Percentiles rank a stretch among this genome's conserved stretches.
phyloP scores from a whole-genome alignment of 2,329 filamentous ascomycete genomes.

The Alternaria angustiovoidea region DNA sequence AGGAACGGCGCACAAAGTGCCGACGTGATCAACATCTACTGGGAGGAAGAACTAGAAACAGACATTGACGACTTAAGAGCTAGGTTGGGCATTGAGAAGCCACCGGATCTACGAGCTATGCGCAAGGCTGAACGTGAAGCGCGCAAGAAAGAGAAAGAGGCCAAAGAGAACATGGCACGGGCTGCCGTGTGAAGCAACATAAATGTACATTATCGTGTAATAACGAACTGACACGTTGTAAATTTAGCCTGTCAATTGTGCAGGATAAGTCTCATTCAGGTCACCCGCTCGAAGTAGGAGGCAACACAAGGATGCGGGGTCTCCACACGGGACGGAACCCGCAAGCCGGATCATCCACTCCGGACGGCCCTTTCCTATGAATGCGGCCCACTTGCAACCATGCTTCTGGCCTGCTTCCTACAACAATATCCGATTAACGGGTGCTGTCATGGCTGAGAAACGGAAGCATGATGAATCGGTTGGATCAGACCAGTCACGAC shows the following conservation, averaged over 20 bases:
- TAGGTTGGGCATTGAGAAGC: conserved; percentile 84
- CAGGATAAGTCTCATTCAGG: background rate
- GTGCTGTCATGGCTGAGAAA: conserved; percentile 26
- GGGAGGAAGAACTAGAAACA: conserved; percentile 91
- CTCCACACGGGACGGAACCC: conserved; percentile 15
- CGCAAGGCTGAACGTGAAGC: conserved; percentile 74
- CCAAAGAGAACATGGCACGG: conserved; percentile 37
- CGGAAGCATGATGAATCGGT: conserved; percentile 20
- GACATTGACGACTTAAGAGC: conserved; percentile 78
- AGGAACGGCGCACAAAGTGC: conserved; percentile 78
- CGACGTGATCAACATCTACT: conserved; percentile 95
- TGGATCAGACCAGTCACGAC: conserved; percentile 12
- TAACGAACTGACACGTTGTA: background rate
- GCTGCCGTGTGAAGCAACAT: conserved; percentile 22
- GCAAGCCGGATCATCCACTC: conserved; percentile 9
- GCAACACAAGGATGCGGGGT: conserved; percentile 13
- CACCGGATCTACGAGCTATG: conserved; percentile 83
- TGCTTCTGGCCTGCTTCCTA: background rate
- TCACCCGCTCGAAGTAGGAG: background rate
- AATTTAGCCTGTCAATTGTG: background rate
- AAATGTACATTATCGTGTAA: conserved; percentile 24
- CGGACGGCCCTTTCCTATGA: background rate
- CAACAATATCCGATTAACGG: background rate
- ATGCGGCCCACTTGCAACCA: background rate
- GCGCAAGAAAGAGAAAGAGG: conserved; percentile 70